Conservation (phyloP, 208 protist genomes). For the Leishmania tropica region DNA sequence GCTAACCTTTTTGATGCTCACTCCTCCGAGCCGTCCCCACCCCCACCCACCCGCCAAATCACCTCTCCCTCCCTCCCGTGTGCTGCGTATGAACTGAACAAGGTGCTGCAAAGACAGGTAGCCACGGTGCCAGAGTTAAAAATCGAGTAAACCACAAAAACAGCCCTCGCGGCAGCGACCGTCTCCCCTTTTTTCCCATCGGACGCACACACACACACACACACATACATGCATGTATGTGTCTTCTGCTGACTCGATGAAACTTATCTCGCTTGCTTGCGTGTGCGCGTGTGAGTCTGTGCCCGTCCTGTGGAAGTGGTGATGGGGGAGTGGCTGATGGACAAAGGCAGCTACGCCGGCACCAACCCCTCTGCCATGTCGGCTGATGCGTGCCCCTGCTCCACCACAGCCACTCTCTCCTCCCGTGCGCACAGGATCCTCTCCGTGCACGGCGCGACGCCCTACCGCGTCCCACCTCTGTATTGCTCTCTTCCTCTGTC, state of each 20-base stretch:
- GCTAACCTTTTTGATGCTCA: neutral
- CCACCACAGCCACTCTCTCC: neutral
- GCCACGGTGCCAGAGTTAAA: neutral
- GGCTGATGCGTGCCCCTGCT: neutral
- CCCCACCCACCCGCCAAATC: no score
- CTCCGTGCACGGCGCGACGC: neutral
- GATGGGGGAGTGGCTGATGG: neutral
- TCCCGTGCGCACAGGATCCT: neutral
- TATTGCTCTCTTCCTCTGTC: neutral
- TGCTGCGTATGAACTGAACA: neutral
- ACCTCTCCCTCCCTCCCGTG: neutral
- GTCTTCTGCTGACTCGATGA: neutral
- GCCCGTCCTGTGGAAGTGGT: neutral
- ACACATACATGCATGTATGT: no score
- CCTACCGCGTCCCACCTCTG: neutral
- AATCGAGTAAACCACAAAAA: no score
- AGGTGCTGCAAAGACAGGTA: neutral
- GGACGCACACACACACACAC: no score
- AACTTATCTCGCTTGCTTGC: neutral
- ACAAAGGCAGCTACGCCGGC: neutral
- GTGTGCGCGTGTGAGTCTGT: neutral
- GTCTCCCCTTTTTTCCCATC: neutral
- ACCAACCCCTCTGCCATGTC: neutral
- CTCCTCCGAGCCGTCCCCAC: neutral
- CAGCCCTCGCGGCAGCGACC: no score